Percentiles rank a stretch among this genome's conserved stretches.
These are phyloP conservation scores for Strigomonas oncopelti DNA, from an alignment of 208 protist species.

Conservation along the genomic window DNA sequence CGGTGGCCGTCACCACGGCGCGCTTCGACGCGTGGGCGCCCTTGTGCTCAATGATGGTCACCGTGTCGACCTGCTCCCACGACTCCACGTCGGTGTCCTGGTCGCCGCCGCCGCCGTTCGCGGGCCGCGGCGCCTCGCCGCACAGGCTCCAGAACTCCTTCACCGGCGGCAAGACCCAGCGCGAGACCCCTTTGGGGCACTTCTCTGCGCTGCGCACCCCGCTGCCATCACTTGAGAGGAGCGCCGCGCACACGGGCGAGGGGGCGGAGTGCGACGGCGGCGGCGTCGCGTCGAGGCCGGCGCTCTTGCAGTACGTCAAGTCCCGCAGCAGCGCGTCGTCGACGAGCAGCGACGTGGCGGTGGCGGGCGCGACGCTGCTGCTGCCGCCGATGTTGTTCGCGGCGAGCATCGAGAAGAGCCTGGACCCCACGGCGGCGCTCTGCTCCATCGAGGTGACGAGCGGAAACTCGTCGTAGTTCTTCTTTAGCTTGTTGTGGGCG, in stretches of 20 bases:
- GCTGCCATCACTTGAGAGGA: slow-evolving; percentile 35
- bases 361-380: slow-evolving; percentile 28
- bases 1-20: slow-evolving; percentile 16
- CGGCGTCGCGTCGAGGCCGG: slow-evolving; percentile 5
- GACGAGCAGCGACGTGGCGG: slow-evolving; percentile 10
- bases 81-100: not conserved
- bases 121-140: slow-evolving; percentile 32
- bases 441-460: slow-evolving; percentile 9
- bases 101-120: slow-evolving; percentile 16
- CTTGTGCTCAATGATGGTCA: slow-evolving; percentile 12
- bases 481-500: not conserved
- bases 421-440: not conserved
- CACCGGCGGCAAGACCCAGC: slow-evolving; percentile 17
- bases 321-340: slow-evolving; percentile 34
- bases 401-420: slow-evolving; percentile 18
- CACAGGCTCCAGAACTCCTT: slow-evolving; percentile 34
- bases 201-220: slow-evolving; percentile 15
- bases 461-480: slow-evolving; percentile 10
- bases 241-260: slow-evolving; percentile 38
- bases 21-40: not conserved
- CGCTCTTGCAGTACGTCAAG: slow-evolving; percentile 26
- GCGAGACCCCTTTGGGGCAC: slow-evolving; percentile 18
- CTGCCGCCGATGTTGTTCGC: slow-evolving; percentile 26
- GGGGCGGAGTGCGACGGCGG: slow-evolving; percentile 26
- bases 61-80: slow-evolving; percentile 7